A percentile compares a stretch with the other conserved stretches of the same genome.
phyloP scores from a whole-genome alignment of 1,284 basidiomycete species.

The Apiotrichum laibachii region DNA sequence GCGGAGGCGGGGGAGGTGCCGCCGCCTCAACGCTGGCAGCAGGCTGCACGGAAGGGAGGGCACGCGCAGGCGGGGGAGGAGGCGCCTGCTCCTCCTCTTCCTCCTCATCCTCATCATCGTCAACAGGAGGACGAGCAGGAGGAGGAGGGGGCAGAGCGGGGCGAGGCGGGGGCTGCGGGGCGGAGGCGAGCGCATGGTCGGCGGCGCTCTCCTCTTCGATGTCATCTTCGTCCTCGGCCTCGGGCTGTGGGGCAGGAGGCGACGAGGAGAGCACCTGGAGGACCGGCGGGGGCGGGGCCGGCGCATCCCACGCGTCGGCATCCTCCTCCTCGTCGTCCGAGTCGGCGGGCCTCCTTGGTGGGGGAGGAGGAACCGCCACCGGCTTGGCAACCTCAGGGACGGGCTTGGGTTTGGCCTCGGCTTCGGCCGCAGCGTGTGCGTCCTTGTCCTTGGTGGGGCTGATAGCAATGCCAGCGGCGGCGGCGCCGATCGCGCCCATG shows the following conservation, averaged over 20 bases:
- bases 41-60: not conserved
- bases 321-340: constrained; percentile 32
- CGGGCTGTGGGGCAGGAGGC: not conserved
- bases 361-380: constrained; percentile 15
- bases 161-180: constrained; percentile 23
- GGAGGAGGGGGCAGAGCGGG: constrained; percentile 21
- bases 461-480: constrained; percentile 46
- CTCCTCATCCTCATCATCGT: constrained; percentile 25
- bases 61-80: constrained; percentile 5
- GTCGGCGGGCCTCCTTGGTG: constrained; percentile 12
- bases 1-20: not conserved
- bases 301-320: constrained; percentile 26
- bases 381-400: not conserved
- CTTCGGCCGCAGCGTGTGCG: too few species aligned
- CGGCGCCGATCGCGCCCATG: constrained; percentile 40
- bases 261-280: not conserved
- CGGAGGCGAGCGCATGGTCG: not conserved
- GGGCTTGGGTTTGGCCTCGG: not conserved
- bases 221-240: constrained; percentile 28
- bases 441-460: constrained; percentile 11
- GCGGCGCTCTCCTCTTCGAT: constrained; percentile 9
- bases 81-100: constrained; percentile 25
- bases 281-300: constrained; percentile 4
- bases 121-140: constrained; percentile 13
- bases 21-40: not conserved